Evolutionary conservation across 192 early-diverging fungal genomes (phyloP), one percentile per base, ranked within the genome.

Genomic region (Endogone sp.): DNA sequence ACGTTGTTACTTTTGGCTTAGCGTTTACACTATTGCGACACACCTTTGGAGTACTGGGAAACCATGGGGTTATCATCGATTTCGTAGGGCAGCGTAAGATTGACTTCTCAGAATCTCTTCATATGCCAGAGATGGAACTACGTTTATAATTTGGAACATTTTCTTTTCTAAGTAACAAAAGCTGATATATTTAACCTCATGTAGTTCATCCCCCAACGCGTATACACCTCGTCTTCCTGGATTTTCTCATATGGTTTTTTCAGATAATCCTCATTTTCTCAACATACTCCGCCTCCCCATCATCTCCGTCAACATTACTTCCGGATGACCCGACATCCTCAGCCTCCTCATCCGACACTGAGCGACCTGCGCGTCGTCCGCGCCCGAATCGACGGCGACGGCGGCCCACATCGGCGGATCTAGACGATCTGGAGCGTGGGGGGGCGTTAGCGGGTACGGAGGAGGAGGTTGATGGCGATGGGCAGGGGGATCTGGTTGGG

Each of bases 81-180:
- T 75, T 75, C 27, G 61, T 75, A n/a, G 74, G 74, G 9, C 68
- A 70, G 23, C 65, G 74, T 75, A 71, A 67, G 69, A 63, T 31
- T 3, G 22, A 24, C 24, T 62, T 31, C 2, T 56, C 29, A 4
- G n/a, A n/a, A n/a, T n/a, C n/a, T n/a, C n/a, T n/a, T n/a, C n/a
- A n/a, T n/a, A n/a, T n/a, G n/a, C n/a, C n/a, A n/a, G n/a, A n/a
- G n/a, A n/a, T n/a, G n/a, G n/a, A n/a, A n/a, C n/a, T n/a, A n/a
- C n/a, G n/a, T n/a, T n/a, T 29, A 2, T 64, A 64, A 70, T 13
- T 64, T n/a, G n/a, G n/a, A n/a, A n/a, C n/a, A n/a, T n/a, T n/a
- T n/a, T n/a, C n/a, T n/a, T n/a, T n/a, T n/a, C n/a, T n/a, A n/a
- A n/a, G n/a, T n/a, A n/a, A n/a, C n/a, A n/a, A n/a, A n/a, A n/a